Base-by-base conservation (phyloP, 768 basidiomycete genomes). In the Boletus vermiculosoides region DNA sequence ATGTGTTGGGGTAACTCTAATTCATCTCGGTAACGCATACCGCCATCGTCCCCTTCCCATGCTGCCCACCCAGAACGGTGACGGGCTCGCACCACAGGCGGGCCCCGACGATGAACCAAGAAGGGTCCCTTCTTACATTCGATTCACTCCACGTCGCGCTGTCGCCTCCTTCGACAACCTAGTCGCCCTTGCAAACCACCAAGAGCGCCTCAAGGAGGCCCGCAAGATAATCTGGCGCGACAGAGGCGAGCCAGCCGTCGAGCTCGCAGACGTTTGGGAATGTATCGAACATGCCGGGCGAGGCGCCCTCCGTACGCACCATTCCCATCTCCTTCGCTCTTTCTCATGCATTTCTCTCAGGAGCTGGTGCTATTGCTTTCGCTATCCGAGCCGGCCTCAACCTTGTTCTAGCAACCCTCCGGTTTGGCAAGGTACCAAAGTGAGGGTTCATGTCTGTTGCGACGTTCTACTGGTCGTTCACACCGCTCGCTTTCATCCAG, bases 161-260 rank as follows among this genome's bases (percentile, higher is more conserved):
- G 84, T 88, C 75, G 79, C 82, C 10, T 92, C 89, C 0, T 93
- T 93, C 62, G 90, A 93, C 68, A 91, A 90, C 66, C 76, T 94
- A 9, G 86, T 92, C 22, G 88, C 88, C 15, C 78, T 94, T 54
- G 92, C 92, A 5, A 92, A 92, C 72, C 84, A 89, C 71, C 87
- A 91, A 68, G 89, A 93, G 58, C 78, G 83, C 2, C 76, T 93
- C 33, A 80, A 74, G 58, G 85, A 84, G 54, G 89, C 91, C 0
- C 79, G 88, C 53, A 90, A 84, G 69, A 87, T 92, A 72, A 83
- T 94, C 4, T 91, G 91, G 89, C 78, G 89, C 13, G 87, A 92
- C 64, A 77, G 81, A 58, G 90, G 92, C 4, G 85, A 92, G 70
- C 87, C 85, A 18, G 87, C 87, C 0, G 83, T 79, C 1, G 86